phyloP scores from a whole-genome alignment of 2,329 filamentous ascomycete species.

The Colletotrichum sp. region DNA sequence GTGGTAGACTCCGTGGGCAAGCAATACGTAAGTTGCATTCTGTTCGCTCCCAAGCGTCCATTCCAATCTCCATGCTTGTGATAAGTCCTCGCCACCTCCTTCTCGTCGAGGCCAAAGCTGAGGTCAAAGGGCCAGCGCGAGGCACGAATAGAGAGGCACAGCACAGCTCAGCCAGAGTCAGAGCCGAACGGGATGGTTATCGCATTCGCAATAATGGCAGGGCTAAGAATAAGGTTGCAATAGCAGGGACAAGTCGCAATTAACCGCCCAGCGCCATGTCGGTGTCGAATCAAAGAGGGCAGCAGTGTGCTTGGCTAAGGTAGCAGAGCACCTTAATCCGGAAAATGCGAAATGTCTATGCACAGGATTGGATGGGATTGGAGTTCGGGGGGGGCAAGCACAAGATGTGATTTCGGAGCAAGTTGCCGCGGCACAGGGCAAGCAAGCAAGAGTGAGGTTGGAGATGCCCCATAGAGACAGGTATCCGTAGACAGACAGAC shows the following conservation, averaged over 20 bases:
- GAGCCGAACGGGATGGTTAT: neutral
- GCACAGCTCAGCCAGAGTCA: neutral
- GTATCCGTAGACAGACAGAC: neutral
- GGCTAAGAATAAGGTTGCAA: slow-evolving; percentile 19
- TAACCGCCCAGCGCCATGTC: slow-evolving; percentile 2
- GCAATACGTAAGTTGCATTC: neutral
- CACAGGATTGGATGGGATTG: neutral
- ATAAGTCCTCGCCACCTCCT: neutral
- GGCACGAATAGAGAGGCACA: neutral
- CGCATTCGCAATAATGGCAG: neutral
- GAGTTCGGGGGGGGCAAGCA: neutral
- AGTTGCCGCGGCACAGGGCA: neutral
- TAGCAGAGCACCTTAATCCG: neutral
- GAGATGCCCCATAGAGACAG: neutral
- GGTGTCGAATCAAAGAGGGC: neutral
- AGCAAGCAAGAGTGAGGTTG: neutral
- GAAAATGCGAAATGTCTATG: neutral
- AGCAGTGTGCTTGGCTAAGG: neutral
- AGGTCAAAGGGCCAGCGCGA: neutral
- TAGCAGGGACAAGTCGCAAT: neutral
- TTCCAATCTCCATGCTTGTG: neutral
- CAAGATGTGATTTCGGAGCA: neutral
- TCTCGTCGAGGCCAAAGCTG: neutral
- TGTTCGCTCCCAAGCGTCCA: neutral
- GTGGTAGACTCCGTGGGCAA: neutral